Conservation (phyloP, 768 basidiomycete genomes). For the Termitomyces sp. region DNA sequence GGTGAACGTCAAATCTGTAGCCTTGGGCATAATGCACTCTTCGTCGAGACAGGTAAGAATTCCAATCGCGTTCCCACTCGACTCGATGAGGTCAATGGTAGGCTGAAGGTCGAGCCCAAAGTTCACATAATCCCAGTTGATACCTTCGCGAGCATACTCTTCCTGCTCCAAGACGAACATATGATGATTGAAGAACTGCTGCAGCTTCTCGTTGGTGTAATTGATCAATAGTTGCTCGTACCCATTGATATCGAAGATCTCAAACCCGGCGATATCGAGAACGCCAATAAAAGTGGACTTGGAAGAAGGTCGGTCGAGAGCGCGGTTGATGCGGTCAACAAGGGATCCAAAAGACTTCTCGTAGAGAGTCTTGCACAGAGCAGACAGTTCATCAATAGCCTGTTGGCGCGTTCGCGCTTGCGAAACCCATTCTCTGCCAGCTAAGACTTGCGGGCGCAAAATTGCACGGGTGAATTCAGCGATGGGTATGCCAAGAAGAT, state of each 20-base stretch:
- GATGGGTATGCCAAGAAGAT: slow-evolving; percentile 85
- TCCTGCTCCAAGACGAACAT: slow-evolving; percentile 99
- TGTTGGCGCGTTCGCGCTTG: slow-evolving; percentile 91
- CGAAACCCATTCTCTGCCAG: slow-evolving; percentile 95
- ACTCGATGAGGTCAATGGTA: slow-evolving; percentile 96
- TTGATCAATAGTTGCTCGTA: slow-evolving; percentile 99
- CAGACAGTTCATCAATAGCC: slow-evolving; percentile 86
- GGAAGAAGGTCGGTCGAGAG: slow-evolving; percentile 87
- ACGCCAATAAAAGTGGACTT: slow-evolving; percentile 97
- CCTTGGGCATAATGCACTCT: slow-evolving; percentile 99
- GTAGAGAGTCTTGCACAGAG: slow-evolving; percentile 93
- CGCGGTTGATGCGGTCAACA: slow-evolving; percentile 93
- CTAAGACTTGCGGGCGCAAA: slow-evolving; percentile 84
- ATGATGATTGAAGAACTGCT: slow-evolving; percentile 98
- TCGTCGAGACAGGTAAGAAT: slow-evolving; percentile 93
- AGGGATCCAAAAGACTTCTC: slow-evolving; percentile 94
- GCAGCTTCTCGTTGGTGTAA: slow-evolving; percentile 97
- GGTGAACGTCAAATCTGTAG: slow-evolving; percentile 91
- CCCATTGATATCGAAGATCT: slow-evolving; percentile 91
- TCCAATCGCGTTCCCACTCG: slow-evolving; percentile 76
- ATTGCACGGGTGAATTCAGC: slow-evolving; percentile 88
- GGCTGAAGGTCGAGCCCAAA: slow-evolving; percentile 97
- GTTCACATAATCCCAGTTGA: slow-evolving; percentile 98
- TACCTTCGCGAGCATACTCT: slow-evolving; percentile 93
- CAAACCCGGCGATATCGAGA: slow-evolving; percentile 98